Percentiles rank a stretch among this genome's conserved stretches.
phyloP scores from a whole-genome alignment of 352 stramenopile genomes.

The Globisporangium lucens region DNA sequence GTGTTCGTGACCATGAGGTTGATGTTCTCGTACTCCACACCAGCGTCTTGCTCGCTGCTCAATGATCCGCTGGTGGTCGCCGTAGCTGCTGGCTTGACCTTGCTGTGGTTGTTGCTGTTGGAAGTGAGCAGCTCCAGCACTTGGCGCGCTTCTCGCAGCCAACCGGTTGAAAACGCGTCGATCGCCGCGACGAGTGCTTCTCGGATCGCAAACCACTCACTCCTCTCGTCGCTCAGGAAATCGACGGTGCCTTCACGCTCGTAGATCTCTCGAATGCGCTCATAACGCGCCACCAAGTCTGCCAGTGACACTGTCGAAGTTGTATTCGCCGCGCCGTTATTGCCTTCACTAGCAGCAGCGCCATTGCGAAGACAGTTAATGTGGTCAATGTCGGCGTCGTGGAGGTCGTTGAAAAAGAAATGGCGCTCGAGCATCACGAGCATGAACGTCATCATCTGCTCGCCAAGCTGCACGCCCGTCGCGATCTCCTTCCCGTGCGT shows the following conservation, averaged over 20 bases:
- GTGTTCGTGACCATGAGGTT: constrained; percentile 85
- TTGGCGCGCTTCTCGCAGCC: constrained; percentile 57
- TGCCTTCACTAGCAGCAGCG: neutral
- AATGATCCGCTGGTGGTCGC: neutral
- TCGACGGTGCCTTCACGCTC: constrained; percentile 58
- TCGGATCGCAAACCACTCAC: constrained; percentile 68
- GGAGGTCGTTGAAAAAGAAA: constrained; percentile 82
- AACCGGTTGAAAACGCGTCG: constrained; percentile 67
- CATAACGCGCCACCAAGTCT: constrained; percentile 36
- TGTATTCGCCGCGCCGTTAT: too few relatives aligned
- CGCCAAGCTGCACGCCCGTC: constrained; percentile 55
- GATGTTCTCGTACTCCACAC: constrained; percentile 44
- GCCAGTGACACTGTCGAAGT: neutral
- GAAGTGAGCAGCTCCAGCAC: constrained; percentile 50
- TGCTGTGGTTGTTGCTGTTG: neutral
- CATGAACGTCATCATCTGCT: constrained; percentile 87
- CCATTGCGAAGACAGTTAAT: constrained; percentile 27
- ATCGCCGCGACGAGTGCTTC: constrained; percentile 68
- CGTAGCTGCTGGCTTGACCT: neutral
- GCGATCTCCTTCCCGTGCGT: constrained; percentile 56
- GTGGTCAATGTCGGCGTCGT: constrained; percentile 68
- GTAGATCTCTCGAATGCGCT: constrained; percentile 76
- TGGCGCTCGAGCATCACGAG: constrained; percentile 76
- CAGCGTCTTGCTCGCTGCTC: constrained; percentile 11
- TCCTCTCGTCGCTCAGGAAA: constrained; percentile 60